Conservation (phyloP, 2,329 filamentous ascomycete species). For the Colletotrichum coccodes region DNA sequence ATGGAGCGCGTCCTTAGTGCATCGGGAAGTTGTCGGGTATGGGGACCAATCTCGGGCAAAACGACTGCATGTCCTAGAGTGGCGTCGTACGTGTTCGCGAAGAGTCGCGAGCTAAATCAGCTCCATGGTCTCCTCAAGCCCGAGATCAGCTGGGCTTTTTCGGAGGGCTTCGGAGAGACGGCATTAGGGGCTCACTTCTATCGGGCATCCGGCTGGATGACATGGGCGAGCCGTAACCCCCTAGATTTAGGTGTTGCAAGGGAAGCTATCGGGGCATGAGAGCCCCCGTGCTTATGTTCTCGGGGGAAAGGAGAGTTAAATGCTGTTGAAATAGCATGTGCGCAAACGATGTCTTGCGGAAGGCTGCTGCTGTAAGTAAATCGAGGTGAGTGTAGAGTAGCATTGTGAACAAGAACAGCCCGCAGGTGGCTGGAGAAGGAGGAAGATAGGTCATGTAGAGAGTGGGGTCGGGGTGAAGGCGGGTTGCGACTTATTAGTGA, state of each 20-base stretch:
- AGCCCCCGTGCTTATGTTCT: constrained; percentile 2
- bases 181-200: neutral
- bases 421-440: neutral
- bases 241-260: neutral
- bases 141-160: constrained; percentile 3
- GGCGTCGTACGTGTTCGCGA: neutral
- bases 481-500: constrained; percentile 7
- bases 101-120: neutral
- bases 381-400: too few species aligned
- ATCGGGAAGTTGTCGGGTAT: constrained; percentile 23
- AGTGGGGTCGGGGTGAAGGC: neutral
- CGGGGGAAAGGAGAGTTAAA: neutral
- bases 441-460: neutral
- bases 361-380: neutral
- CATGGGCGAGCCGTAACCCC: neutral
- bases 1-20: constrained; percentile 12
- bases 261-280: neutral
- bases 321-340: constrained; percentile 7
- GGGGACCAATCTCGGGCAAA: neutral
- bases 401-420: neutral
- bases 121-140: constrained; percentile 7
- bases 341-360: neutral
- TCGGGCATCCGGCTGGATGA: neutral
- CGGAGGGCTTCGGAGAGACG: constrained; percentile 20
- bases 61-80: neutral